Conservation (phyloP, 108 stramenopile genomes). For the Schizochytrium sp. region DNA sequence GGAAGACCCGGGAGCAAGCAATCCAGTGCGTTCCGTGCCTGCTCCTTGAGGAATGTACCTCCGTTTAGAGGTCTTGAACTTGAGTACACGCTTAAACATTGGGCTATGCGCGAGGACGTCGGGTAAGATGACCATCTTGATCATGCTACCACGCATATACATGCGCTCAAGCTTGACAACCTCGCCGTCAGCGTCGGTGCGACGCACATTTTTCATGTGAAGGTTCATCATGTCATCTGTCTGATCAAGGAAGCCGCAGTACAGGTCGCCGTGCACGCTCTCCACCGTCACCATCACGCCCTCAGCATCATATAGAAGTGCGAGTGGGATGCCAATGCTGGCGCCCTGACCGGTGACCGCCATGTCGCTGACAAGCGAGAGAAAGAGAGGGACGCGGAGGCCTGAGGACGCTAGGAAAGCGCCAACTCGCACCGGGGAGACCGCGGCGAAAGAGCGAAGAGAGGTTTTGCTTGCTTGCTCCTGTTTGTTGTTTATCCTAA, state of each 20-base stretch:
- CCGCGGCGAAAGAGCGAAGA: too few species aligned
- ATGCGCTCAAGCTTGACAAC: conserved; percentile 67
- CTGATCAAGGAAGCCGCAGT: conserved; percentile 73
- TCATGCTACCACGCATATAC: conserved; percentile 75
- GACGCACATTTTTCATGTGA: conserved; percentile 71
- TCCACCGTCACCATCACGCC: conserved; percentile 77
- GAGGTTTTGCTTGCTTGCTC: too few species aligned
- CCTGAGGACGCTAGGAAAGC: too few species aligned
- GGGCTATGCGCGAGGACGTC: conserved; percentile 75
- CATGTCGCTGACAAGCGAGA: conserved; percentile 21
- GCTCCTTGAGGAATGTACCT: conserved; percentile 70
- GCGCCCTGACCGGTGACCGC: conserved; percentile 73
- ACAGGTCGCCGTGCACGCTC: conserved; percentile 72
- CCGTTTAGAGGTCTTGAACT: conserved; percentile 72
- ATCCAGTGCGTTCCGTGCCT: conserved; percentile 22
- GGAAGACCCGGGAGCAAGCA: not conserved
- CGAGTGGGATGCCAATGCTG: conserved; percentile 76
- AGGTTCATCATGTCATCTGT: conserved; percentile 79
- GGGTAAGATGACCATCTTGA: conserved; percentile 72
- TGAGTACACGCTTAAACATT: conserved; percentile 75
- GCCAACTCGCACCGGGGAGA: too few species aligned
- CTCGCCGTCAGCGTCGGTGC: conserved; percentile 68
- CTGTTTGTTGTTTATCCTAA: too few species aligned
- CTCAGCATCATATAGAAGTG: conserved; percentile 78
- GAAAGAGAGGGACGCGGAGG: too few species aligned